Base-by-base conservation (phyloP, 2,329 filamentous ascomycete genomes). In the Xylaria sp. region DNA sequence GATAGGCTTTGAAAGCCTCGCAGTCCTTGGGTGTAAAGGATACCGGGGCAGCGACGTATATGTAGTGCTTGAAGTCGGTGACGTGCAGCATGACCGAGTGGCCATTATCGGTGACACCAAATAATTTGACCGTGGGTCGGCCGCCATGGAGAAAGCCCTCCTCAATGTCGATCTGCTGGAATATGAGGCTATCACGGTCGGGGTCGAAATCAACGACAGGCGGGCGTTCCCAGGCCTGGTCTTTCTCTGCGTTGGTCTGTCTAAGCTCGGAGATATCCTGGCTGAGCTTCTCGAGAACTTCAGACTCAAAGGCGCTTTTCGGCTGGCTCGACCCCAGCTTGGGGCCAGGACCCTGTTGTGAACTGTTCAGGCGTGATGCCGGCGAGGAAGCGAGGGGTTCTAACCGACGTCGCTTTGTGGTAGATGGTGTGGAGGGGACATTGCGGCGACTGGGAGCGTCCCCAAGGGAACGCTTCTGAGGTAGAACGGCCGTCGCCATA, bases 41-140 rank as follows among this genome's bases (percentile, higher is more conserved):
- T 9, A 94, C 83, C 0, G 96, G 96, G 0, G 97, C 96, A 10
- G 93, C 91, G 53, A 98, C 89, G 76, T 97, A 99, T 64, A 99
- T 89, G 78, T 99, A 99, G 79, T 99, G 96, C 73, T 93, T 91
- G 81, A 99, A 99, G 76, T 94, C 93, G 18, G 93, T 97, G 70
- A 99, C 94, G 79, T 99, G 96, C 13, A 99, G 85, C 79, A 99
- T 88, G 45, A 97, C 93, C 3, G 96, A 99, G 80, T 99, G 91
- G 62, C 96, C 96, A 68, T 84, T 79, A 74, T 88, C 81, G 1
- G 93, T 97, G 4, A 98, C 94, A 75, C 96, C 96, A 81, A 98
- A 99, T 23, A 99, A 86, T 83, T 96, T 97, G 65, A 99, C 88
- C 0, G 93, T 91, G 0, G 93, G 85, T 76, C 81, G 90, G 23